A percentile compares a stretch with the other conserved stretches of the same genome.
Conservation (phyloP, 164 flowering plant genomes). For the Vitis rotundifolia region DNA sequence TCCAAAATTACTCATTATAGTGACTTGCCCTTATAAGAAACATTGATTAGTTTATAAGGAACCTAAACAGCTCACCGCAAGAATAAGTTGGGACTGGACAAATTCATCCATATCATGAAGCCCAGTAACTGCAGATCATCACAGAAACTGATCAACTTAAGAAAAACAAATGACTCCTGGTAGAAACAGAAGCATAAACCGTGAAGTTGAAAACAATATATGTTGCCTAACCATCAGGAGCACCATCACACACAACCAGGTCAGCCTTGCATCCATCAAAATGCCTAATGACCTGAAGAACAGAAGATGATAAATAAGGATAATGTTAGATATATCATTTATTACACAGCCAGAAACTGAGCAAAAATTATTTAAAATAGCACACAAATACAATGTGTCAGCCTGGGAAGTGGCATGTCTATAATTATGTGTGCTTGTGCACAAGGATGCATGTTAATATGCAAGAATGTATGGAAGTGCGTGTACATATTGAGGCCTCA, state of each 20-base stretch:
- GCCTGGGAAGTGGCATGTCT: no score
- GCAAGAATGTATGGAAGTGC: no score
- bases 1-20: no score
- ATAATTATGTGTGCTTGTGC: no score
- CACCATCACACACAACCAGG: constrained; percentile 98
- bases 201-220: neutral
- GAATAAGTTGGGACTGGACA: constrained; percentile 93
- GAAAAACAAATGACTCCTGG: neutral
- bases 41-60: neutral
- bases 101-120: constrained; percentile 99
- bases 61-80: constrained; percentile 57
- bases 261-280: constrained; percentile 99
- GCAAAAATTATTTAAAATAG: no score
- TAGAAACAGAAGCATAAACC: neutral
- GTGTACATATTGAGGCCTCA: no score
- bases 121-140: constrained; percentile 74
- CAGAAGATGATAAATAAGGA: neutral
- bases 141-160: constrained; percentile 7
- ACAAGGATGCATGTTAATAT: no score
- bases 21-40: neutral
- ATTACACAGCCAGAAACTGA: neutral
- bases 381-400: no score
- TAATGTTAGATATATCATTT: neutral
- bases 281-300: constrained; percentile 83
- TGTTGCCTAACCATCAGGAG: constrained; percentile 85